Evolutionary conservation across 305 asterid species (phyloP).

Genomic region (Fraxinus velutina): DNA sequence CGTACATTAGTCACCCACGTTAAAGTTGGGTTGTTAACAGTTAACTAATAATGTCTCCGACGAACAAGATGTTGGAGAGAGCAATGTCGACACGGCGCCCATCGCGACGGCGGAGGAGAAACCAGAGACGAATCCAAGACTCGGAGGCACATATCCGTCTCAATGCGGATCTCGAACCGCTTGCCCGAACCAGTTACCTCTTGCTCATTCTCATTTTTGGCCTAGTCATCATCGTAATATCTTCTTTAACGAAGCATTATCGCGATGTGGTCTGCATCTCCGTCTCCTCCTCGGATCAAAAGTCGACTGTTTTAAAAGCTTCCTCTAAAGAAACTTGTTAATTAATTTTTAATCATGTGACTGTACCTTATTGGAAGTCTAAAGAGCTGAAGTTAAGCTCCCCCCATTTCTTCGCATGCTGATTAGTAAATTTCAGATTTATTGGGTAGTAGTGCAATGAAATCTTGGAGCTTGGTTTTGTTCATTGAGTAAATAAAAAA

Average conservation of each 20-base stretch:
- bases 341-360: neutral
- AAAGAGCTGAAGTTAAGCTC: neutral
- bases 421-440: neutral
- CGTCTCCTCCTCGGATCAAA: constrained; percentile 59
- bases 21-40: neutral
- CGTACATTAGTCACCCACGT: neutral
- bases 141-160: constrained; percentile 52
- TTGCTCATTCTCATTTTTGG: constrained; percentile 65
- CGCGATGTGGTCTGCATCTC: constrained; percentile 87
- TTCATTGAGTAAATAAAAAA: neutral
- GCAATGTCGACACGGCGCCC: constrained; percentile 63
- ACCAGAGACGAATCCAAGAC: constrained; percentile 69
- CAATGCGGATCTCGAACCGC: constrained; percentile 48
- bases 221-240: constrained; percentile 41
- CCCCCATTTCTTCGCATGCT: neutral
- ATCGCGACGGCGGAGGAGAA: constrained; percentile 47
- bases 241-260: constrained; percentile 42
- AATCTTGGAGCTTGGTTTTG: neutral
- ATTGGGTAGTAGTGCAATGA: neutral
- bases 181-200: constrained; percentile 60
- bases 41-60: constrained; percentile 10
- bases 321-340: neutral
- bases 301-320: neutral
- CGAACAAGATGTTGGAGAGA: constrained; percentile 66
- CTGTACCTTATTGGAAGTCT: neutral